Base-by-base conservation (phyloP, 2,329 filamentous ascomycete genomes). In the Dothiorella sarmentorum region DNA sequence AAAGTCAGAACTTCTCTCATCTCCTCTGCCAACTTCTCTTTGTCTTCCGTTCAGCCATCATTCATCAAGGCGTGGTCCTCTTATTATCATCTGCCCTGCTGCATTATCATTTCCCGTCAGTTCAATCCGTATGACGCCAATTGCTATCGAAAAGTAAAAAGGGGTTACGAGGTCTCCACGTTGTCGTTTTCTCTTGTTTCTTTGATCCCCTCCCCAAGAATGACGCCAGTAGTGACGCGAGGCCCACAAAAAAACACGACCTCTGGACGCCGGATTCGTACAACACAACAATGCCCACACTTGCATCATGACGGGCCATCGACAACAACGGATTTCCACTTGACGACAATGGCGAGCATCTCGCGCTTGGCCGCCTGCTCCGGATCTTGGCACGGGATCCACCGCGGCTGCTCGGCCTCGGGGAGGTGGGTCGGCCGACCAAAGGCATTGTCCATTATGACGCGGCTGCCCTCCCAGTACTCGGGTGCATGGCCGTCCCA, bases 361-460 rank as follows among this genome's bases (percentile, higher is more conserved):
- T 53, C 49, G 17, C 49, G 33, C 20, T 29, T n/a, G 17, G 22
- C 49, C 7, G 20, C 24, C 24, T 29, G 37, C 49, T 53, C 24
- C 49, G 24, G 49, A 29, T 53, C 49, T 3, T 6, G 49, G 35
- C 49, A 53, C 5, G 24, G n/a, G 20, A 53, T 15, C 49, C 49
- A 53, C 13, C 49, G n/a, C 3, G 49, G 49, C 35, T 53, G 49
- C 35, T 53, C 13, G 1, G 40, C 24, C 33, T 53, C 49, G 15
- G 35, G 3, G 22, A 53, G 17, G 9, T 11, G 7, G 10, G 9
- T 20, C 3, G 49, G 35, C 2, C 49, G 35, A 10, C 49, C 49
- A n/a, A 53, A 53, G 7, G 20, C 49, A 24, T 40, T 53, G 6
- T 37, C 24, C 33, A 53, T 53, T 35, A 53, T 53, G 35, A 53